Evolutionary conservation across 2,329 filamentous ascomycete genomes (phyloP), one percentile per base, ranked within the genome.

Genomic region (Sporothrix brunneoviolacea): DNA sequence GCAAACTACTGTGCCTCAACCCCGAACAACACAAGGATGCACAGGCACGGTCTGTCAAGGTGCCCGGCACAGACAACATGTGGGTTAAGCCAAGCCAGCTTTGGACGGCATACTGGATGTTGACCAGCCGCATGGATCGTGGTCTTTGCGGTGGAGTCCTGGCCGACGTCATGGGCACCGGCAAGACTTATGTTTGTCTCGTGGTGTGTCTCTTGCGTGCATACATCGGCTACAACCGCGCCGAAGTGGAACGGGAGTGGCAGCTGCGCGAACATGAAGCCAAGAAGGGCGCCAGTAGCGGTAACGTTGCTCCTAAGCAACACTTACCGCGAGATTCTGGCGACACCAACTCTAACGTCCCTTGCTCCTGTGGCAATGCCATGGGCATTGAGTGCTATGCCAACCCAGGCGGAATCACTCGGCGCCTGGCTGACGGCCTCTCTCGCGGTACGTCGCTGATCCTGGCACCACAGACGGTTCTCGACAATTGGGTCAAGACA

Each of bases 311-410:
- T 0, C 47, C 54, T 27, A 58, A 56, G 49, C 48, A 56, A 50
- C 56, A 55, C 21, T 41, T 51, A 10, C 49, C 50, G 1, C 51
- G 39, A 3, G 15, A 24, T 19, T 7, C n/a, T 2, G 30, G 15
- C 15, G 18, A n/a, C 4, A 30, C n/a, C 12, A 36, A n/a, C 19
- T 27, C 19, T 15, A 48, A 13, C 39, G 35, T 19, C 1, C 36
- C 48, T 6, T 60, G 58, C 40, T 38, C 54, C 2, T 60, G 58
- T 24, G 55, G 54, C 43, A 55, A 59, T 40, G 33, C 33, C 8
- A 36, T 55, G 44, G 58, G 57, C 21, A 57, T 60, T 41, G 55
- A 58, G 50, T 60, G 58, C 51, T 60, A 55, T 41, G 58, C 57
- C 32, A 57, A 58, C 47, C 51, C 57, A 4, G 50, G 50, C 30